Conservation (phyloP, 2,329 filamentous ascomycete species). For the Neofusicoccum umdonicola region DNA sequence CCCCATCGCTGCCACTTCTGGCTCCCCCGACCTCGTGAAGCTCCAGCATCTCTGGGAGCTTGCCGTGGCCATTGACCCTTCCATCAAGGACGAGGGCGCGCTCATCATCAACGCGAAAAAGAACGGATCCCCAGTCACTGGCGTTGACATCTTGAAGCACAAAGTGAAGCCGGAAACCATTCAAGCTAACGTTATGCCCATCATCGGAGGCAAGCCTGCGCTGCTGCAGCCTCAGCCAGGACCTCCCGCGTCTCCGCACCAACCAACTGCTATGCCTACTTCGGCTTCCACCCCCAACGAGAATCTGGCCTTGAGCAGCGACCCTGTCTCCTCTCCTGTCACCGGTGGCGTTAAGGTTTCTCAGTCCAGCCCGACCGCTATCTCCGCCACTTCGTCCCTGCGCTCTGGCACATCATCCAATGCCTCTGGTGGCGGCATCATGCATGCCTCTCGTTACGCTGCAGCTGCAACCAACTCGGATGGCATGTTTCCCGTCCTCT, state of each 20-base stretch:
- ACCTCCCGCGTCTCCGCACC: neutral
- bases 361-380: neutral
- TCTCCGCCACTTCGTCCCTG: neutral
- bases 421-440: neutral
- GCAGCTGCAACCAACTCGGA: too few relatives aligned
- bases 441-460: neutral
- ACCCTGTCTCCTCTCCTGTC: neutral
- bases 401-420: neutral
- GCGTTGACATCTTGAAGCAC: neutral
- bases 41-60: neutral
- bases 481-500: neutral
- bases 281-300: neutral
- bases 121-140: neutral
- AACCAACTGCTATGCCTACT: neutral
- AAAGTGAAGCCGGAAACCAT: neutral
- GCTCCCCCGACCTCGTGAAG: neutral
- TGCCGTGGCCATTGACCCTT: neutral
- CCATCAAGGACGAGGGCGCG: neutral
- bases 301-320: neutral
- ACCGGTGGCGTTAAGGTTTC: neutral
- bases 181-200: neutral
- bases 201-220: neutral
- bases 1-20: neutral
- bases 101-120: neutral
- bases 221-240: too few relatives aligned